Evolutionary conservation across 2,329 filamentous ascomycete genomes (phyloP).

Genomic region (Apiospora marii): DNA sequence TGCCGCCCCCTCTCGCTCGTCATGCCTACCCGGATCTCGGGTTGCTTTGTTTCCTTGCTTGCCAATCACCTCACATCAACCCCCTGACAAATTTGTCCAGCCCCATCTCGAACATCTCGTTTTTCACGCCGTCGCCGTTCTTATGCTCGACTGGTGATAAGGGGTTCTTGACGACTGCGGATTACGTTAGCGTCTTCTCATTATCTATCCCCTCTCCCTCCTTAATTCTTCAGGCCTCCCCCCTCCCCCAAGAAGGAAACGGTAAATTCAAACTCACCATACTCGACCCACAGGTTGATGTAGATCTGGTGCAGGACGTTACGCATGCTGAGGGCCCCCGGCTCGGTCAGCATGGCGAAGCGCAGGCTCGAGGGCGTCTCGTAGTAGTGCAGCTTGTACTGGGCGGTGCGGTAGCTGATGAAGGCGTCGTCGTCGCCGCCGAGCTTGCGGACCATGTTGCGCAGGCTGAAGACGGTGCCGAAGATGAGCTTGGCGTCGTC

Average conservation of each 20-base stretch:
- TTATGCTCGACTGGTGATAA: conserved; percentile 73
- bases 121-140: conserved; percentile 72
- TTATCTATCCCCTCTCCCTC: no score
- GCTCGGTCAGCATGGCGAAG: conserved; percentile 96
- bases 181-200: not conserved
- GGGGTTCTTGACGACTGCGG: conserved; percentile 73
- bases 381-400: conserved; percentile 99
- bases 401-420: conserved; percentile 88
- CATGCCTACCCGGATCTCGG: not conserved
- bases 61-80: conserved; percentile 55
- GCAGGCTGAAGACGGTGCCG: conserved; percentile 92
- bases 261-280: conserved; percentile 63
- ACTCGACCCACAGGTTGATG: conserved; percentile 97
- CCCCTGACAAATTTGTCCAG: conserved; percentile 81
- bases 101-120: conserved; percentile 75
- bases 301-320: conserved; percentile 98
- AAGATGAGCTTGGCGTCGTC: conserved; percentile 98
- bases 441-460: conserved; percentile 96
- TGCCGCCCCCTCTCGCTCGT: not conserved
- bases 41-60: not conserved
- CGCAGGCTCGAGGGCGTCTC: conserved; percentile 96
- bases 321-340: conserved; percentile 86
- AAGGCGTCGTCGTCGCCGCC: conserved; percentile 95
- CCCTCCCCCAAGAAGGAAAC: conserved; percentile 2
- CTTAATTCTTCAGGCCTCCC: not conserved